Evolutionary conservation across 2,329 filamentous ascomycete genomes (phyloP).

Genomic region (Apiospora hydei): DNA sequence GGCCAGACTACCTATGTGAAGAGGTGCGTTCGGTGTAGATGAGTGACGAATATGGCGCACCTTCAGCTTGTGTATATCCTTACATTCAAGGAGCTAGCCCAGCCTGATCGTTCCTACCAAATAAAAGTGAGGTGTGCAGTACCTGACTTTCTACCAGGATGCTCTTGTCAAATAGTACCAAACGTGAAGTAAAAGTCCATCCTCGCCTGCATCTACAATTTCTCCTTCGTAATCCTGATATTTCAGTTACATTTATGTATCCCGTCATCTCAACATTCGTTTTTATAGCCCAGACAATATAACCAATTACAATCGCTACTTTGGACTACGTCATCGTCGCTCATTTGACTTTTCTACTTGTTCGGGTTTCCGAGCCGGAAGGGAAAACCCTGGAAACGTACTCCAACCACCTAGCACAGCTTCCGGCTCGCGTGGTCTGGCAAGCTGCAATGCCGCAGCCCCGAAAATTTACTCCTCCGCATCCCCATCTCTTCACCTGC

Average conservation of each 20-base stretch:
- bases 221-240: not conserved
- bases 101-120: not conserved
- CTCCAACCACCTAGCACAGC: not conserved
- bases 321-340: not conserved
- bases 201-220: not conserved
- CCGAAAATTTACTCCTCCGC: not conserved
- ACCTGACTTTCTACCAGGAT: not conserved
- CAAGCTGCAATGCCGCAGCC: not conserved
- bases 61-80: not conserved
- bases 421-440: not conserved
- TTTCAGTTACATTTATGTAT: not conserved
- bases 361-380: not conserved
- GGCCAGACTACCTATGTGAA: too few relatives aligned
- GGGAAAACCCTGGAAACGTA: not conserved
- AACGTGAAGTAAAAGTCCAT: not conserved
- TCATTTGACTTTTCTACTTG: not conserved
- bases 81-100: not conserved
- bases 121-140: not conserved
- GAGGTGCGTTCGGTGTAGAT: not conserved
- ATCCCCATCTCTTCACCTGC: constrained; percentile 54
- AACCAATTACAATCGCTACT: not conserved
- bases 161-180: too few relatives aligned
- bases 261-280: not conserved
- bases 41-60: not conserved
- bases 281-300: not conserved